Conservation (phyloP, 140 eudicot species). For the Cichorium intybus region DNA sequence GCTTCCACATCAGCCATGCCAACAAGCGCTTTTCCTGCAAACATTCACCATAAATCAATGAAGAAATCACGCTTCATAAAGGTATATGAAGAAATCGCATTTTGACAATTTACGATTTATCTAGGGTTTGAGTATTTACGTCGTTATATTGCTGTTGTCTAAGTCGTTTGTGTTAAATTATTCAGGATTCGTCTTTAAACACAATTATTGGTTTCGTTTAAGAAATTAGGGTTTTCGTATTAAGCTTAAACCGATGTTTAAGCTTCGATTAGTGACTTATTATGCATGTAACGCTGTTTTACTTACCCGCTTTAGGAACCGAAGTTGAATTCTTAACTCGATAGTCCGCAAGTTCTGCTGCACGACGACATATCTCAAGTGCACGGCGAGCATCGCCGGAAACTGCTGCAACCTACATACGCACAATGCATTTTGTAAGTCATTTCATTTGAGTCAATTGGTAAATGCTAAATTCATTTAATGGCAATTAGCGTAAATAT, state of each 20-base stretch:
- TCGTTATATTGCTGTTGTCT: no score
- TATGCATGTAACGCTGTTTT: no score
- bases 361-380: slow-evolving; percentile 93
- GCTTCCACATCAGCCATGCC: slow-evolving; percentile 93
- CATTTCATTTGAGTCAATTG: background rate
- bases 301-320: slow-evolving; percentile 44
- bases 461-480: slow-evolving; percentile 1
- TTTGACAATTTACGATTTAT: background rate
- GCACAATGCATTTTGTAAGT: slow-evolving; percentile 2
- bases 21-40: slow-evolving; percentile 64
- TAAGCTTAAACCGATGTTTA: no score
- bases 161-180: no score
- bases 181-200: no score
- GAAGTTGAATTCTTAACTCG: slow-evolving; percentile 52
- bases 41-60: background rate
- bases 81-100: background rate
- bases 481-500: background rate
- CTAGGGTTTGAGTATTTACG: no score
- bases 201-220: no score
- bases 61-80: background rate
- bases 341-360: slow-evolving; percentile 89
- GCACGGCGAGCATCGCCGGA: slow-evolving; percentile 99
- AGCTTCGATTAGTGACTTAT: no score
- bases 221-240: no score
- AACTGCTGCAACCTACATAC: slow-evolving; percentile 87